Evolutionary conservation across 345 rosid species (phyloP).

Genomic region (Limnanthes douglasii): DNA sequence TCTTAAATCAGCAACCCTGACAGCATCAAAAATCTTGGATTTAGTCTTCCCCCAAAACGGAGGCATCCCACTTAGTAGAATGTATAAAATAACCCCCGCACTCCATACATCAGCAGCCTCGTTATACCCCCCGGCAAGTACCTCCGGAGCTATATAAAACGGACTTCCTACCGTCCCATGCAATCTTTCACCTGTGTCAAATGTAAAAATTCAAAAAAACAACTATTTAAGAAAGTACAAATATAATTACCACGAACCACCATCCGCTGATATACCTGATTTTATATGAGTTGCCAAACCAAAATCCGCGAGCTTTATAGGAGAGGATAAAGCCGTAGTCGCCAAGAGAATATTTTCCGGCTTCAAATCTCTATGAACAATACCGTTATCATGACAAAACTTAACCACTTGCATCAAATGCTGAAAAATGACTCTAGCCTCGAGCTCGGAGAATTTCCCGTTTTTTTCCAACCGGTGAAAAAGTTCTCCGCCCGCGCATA

Average conservation of each 20-base stretch:
- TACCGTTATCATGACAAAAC: slow-evolving; percentile 56
- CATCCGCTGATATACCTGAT: slow-evolving; percentile 24
- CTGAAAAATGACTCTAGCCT: slow-evolving; percentile 38
- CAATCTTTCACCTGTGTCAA: slow-evolving; percentile 46
- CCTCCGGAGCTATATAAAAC: slow-evolving; percentile 68
- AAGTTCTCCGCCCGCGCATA: slow-evolving; percentile 70
- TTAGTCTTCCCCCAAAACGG: slow-evolving; percentile 76
- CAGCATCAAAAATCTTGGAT: slow-evolving; percentile 73
- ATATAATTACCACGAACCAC: not conserved
- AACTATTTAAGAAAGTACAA: slow-evolving; percentile 6
- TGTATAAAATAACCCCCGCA: slow-evolving; percentile 57
- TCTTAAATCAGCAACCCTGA: slow-evolving; percentile 58
- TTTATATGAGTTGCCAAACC: slow-evolving; percentile 57
- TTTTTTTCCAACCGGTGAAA: slow-evolving; percentile 44
- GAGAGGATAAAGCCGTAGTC: slow-evolving; percentile 35
- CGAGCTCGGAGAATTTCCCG: slow-evolving; percentile 43
- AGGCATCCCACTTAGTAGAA: slow-evolving; percentile 58
- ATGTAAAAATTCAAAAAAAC: slow-evolving; percentile 6
- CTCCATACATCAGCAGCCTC: slow-evolving; percentile 79
- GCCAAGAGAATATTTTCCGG: slow-evolving; percentile 62
- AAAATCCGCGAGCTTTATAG: slow-evolving; percentile 64
- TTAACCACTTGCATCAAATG: slow-evolving; percentile 55
- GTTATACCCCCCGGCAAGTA: slow-evolving; percentile 49
- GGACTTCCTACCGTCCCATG: slow-evolving; percentile 62
- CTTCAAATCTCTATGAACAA: slow-evolving; percentile 60